Percentiles rank a stretch among this genome's conserved stretches.
Conservation (phyloP, 441 rosid genomes). For the Populus hybrid region DNA sequence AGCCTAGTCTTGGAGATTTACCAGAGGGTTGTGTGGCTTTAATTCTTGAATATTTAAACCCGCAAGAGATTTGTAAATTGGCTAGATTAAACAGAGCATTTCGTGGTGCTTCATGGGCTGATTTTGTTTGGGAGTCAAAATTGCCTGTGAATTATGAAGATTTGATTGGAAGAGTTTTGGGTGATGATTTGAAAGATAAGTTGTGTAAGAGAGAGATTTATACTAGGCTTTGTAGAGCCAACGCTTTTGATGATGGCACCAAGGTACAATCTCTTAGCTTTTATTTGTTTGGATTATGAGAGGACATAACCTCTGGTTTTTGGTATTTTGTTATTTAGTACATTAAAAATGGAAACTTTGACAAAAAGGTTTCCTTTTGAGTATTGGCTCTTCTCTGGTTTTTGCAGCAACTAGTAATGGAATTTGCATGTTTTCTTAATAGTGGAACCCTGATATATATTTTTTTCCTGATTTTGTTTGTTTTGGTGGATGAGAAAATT, state of each 20-base stretch:
- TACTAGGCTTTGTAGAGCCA: slow-evolving; percentile 48
- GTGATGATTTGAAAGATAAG: slow-evolving; percentile 37
- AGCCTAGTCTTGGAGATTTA: slow-evolving; percentile 57
- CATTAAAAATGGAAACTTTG: not conserved
- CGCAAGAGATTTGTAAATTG: slow-evolving; percentile 58
- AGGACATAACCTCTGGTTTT: slow-evolving; percentile 1
- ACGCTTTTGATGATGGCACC: slow-evolving; percentile 56
- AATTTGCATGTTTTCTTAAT: not conserved
- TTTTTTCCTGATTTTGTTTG: not conserved
- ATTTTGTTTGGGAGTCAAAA: slow-evolving; percentile 81
- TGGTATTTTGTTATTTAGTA: not conserved
- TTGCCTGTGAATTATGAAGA: slow-evolving; percentile 53
- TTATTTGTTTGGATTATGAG: not conserved
- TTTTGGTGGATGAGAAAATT: slow-evolving; percentile 9
- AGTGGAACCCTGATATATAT: not conserved
- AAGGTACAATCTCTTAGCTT: slow-evolving; percentile 43
- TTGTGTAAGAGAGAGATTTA: slow-evolving; percentile 66
- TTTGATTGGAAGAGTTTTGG: slow-evolving; percentile 34
- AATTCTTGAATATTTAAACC: slow-evolving; percentile 58
- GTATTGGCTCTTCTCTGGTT: not conserved
- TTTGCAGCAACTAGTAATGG: not conserved
- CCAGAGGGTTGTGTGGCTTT: slow-evolving; percentile 85
- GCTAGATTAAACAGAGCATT: slow-evolving; percentile 60
- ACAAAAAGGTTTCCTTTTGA: not conserved
- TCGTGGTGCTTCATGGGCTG: slow-evolving; percentile 75